Evolutionary conservation across 1,284 basidiomycete genomes (phyloP).

Genomic region (Tremellales sp.): DNA sequence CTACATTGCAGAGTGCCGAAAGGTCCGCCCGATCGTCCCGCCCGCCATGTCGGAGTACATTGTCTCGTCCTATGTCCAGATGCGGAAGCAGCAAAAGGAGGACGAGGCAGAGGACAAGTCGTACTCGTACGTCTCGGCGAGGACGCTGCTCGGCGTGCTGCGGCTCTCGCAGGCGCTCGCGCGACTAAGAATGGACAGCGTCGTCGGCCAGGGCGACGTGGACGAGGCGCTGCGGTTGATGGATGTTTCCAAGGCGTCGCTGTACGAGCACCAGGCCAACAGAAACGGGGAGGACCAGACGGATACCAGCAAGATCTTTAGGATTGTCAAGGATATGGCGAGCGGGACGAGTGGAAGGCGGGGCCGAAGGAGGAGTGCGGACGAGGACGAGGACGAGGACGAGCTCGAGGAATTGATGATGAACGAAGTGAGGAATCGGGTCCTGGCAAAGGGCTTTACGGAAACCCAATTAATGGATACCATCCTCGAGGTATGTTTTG

Average conservation of each 20-base stretch:
- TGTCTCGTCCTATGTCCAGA: constrained; percentile 90
- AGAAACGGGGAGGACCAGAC: constrained; percentile 64
- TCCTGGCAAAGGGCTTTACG: constrained; percentile 81
- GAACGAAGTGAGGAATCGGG: constrained; percentile 76
- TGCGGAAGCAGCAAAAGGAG: constrained; percentile 88
- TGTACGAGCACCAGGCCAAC: constrained; percentile 70
- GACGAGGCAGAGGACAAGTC: constrained; percentile 84
- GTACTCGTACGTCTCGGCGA: constrained; percentile 92
- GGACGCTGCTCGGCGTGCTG: constrained; percentile 90
- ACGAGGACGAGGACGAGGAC: constrained; percentile 61
- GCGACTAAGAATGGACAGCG: constrained; percentile 75
- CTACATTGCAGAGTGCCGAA: constrained; percentile 92
- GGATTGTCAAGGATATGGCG: constrained; percentile 83
- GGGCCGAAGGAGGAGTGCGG: constrained; percentile 47
- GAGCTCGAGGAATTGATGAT: constrained; percentile 63
- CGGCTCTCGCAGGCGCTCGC: constrained; percentile 93
- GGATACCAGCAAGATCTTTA: constrained; percentile 74
- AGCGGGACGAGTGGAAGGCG: constrained; percentile 26
- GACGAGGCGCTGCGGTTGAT: constrained; percentile 96
- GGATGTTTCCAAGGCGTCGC: constrained; percentile 89
- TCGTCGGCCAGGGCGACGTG: constrained; percentile 81
- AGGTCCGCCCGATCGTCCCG: constrained; percentile 81
- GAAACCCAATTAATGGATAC: constrained; percentile 85
- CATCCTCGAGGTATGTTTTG: constrained; percentile 62
- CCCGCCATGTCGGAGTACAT: constrained; percentile 85